Percentiles rank a stretch among this genome's conserved stretches.
phyloP scores from a whole-genome alignment of 768 basidiomycete genomes.

The Xerocomus spinulosus region DNA sequence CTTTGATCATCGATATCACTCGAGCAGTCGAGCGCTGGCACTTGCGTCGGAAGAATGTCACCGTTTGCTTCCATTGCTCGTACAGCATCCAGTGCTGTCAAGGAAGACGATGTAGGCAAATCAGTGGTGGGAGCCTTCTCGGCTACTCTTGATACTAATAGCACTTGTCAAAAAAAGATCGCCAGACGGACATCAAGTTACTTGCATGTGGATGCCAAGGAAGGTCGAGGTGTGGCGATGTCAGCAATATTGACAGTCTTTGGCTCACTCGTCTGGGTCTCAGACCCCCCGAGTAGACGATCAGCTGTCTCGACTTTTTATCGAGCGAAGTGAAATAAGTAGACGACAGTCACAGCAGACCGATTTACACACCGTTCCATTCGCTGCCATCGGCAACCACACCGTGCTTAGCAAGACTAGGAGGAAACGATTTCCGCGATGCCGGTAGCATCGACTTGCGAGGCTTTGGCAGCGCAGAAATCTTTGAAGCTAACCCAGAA shows the following conservation, averaged over 20 bases:
- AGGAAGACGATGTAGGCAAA: constrained; percentile 13
- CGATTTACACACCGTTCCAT: constrained; percentile 1
- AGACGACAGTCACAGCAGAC: background rate
- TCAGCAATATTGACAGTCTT: background rate
- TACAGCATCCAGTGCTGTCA: constrained; percentile 14
- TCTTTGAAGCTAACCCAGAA: constrained; percentile 4
- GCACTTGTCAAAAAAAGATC: constrained; percentile 8
- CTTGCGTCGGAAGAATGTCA: constrained; percentile 3
- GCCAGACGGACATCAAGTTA: background rate
- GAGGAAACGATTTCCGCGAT: constrained; percentile 2
- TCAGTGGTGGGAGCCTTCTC: background rate
- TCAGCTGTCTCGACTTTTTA: constrained; percentile 8
- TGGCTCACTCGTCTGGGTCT: background rate
- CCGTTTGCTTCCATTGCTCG: constrained; percentile 1
- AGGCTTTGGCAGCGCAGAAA: constrained; percentile 1
- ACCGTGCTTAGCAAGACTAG: background rate
- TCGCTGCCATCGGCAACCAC: background rate
- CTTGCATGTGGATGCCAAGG: constrained; percentile 8
- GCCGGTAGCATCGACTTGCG: constrained; percentile 14
- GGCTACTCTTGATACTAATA: background rate
- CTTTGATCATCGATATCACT: constrained; percentile 1
- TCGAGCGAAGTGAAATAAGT: background rate
- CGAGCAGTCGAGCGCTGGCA: background rate
- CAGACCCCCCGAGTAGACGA: constrained; percentile 13
- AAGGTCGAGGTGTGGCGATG: background rate